A percentile compares a stretch with the other conserved stretches of the same genome.
Evolutionary conservation across 345 rosid genomes (phyloP).

Genomic region (Carallia pectinifolia): DNA sequence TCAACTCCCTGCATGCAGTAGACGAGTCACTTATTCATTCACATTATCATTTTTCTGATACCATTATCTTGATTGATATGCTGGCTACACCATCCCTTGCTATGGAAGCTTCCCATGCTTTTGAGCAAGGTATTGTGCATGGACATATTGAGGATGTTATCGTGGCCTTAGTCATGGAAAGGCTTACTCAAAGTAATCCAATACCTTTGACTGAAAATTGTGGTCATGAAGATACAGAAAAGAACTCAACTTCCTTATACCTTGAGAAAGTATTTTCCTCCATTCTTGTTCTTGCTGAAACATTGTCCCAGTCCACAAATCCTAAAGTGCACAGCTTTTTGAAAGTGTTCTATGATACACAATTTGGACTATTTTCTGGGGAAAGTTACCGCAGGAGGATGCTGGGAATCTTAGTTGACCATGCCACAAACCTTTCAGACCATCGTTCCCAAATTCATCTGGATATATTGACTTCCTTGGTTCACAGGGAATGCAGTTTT

Average conservation of each 20-base stretch:
- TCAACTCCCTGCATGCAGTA: neutral
- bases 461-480: slow-evolving; percentile 11
- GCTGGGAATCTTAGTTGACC: slow-evolving; percentile 12
- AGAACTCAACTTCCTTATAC: neutral
- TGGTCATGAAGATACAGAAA: neutral
- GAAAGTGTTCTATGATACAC: neutral
- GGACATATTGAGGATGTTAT: slow-evolving; percentile 7
- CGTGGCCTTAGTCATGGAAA: slow-evolving; percentile 14
- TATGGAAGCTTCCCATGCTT: slow-evolving; percentile 18
- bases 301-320: slow-evolving; percentile 10
- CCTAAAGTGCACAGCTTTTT: slow-evolving; percentile 7
- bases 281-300: slow-evolving; percentile 11
- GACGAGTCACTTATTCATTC: neutral
- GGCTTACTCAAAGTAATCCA: neutral
- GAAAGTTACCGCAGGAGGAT: neutral
- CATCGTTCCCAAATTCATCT: neutral
- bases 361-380: slow-evolving; percentile 1
- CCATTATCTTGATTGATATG: slow-evolving; percentile 13
- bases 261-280: slow-evolving; percentile 4
- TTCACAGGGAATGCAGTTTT: neutral
- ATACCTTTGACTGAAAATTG: neutral
- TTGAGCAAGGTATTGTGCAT: slow-evolving; percentile 14
- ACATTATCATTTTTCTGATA: slow-evolving; percentile 6
- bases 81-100: slow-evolving; percentile 12
- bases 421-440: slow-evolving; percentile 1